Evolutionary conservation across 176 grass and related monocot genomes (phyloP), one percentile per base, ranked within the genome.

Genomic region (Ampelocalamus luodianensis): DNA sequence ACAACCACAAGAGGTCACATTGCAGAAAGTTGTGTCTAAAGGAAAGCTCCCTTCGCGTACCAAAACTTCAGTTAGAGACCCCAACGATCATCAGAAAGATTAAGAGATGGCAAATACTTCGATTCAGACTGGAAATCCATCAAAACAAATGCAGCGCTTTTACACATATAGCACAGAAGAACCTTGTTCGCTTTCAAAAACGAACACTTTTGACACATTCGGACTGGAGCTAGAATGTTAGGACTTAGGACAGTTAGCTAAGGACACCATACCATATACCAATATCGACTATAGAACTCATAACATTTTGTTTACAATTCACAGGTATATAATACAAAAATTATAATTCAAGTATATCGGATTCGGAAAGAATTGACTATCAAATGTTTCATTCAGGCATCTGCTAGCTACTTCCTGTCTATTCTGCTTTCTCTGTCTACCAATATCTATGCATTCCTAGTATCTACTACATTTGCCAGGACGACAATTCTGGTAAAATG

Each of bases 381-480:
- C 42, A 63, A 17, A 39, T 71, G 20, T 62, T 68, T 15, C 44
- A 77, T 61, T 83, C 27, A 82, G 48, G 13, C 26, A 69, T 67
- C 45, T 55, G 55, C 78, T 80, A 71, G 27, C 48, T 74, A 73
- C 23, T 75, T 72, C 72, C 29, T 76, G 5, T 40, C 38, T 78
- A 81, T 78, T 72, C 1, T 67, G n/a, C 29, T 15, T 58, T 72
- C 26, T 59, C 29, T 80, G 50, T 76, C 74, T 58, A 84, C 14
- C 40, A 59, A 81, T 76, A 66, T 48, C 43, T 76, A 85, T 4
- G 8, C 34, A 54, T 18, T 49, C 12, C n/a, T 63, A 72, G 32
- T 48, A 64, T 27, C 4, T 72, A 49, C 43, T 72, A 49, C 43
- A 69, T 60, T 37, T 23, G 22, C 9, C 8, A n/a, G 50, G 38